These are phyloP conservation scores for Alternaria arborescens DNA, from an alignment of 2,329 filamentous ascomycete genomes.

Conservation along the genomic window DNA sequence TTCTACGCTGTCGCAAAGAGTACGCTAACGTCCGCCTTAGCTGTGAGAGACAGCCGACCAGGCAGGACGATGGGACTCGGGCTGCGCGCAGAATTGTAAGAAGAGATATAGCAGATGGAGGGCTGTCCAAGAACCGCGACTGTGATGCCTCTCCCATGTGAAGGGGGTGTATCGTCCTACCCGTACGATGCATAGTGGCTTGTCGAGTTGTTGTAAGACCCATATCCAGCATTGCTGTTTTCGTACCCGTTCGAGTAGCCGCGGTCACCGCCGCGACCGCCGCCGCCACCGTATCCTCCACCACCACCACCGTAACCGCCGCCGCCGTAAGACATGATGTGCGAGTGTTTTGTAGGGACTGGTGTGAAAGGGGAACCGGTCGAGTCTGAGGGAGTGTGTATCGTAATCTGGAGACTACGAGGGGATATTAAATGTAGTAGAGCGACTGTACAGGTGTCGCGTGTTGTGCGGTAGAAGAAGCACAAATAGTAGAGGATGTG, in stretches of 20 bases:
- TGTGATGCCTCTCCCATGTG: constrained; percentile 52
- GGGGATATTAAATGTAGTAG: constrained; percentile 27
- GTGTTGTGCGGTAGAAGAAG: constrained; percentile 28
- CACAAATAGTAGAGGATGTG: constrained; percentile 29
- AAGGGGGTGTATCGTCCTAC: constrained; percentile 52
- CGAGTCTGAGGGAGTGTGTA: constrained; percentile 31
- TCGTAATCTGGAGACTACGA: constrained; percentile 23
- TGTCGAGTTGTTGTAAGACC: constrained; percentile 56
- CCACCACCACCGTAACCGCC: constrained; percentile 56
- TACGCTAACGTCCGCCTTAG: constrained; percentile 35
- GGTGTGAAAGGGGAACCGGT: constrained; percentile 36
- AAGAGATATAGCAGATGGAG: constrained; percentile 42
- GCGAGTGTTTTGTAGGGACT: constrained; percentile 44
- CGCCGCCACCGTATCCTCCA: constrained; percentile 43
- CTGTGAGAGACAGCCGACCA: constrained; percentile 30
- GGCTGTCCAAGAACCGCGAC: constrained; percentile 45
- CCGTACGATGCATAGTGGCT: constrained; percentile 56
- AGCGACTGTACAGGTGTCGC: constrained; percentile 39
- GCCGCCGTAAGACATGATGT: constrained; percentile 74
- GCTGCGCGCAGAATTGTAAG: constrained; percentile 42
- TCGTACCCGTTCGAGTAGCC: constrained; percentile 66
- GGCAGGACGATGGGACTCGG: constrained; percentile 33
- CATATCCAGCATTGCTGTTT: constrained; percentile 53
- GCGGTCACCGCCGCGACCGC: constrained; percentile 56
- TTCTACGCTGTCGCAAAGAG: constrained; percentile 46